phyloP scores from a whole-genome alignment of 495 filamentous ascomycete species.

The Neurospora discreta region DNA sequence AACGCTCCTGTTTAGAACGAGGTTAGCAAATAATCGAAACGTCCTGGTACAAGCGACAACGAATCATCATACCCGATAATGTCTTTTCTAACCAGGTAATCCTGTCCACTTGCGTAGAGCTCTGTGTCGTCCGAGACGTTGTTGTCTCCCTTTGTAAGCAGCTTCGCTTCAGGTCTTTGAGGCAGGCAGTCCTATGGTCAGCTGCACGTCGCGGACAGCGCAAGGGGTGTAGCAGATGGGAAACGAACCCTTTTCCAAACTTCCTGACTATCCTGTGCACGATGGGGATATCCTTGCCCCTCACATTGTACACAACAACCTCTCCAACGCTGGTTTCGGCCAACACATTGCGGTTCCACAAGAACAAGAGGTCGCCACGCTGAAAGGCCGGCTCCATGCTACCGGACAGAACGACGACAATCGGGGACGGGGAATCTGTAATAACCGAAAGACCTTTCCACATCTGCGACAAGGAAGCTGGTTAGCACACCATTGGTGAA shows the following conservation, averaged over 20 bases:
- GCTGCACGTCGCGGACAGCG: neutral
- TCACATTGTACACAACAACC: slow-evolving; percentile 89
- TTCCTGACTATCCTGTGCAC: slow-evolving; percentile 77
- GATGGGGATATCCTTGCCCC: slow-evolving; percentile 87
- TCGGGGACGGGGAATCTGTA: slow-evolving; percentile 79
- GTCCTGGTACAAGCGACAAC: no score
- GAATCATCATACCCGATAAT: slow-evolving; percentile 54
- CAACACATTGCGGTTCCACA: slow-evolving; percentile 79
- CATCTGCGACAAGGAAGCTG: slow-evolving; percentile 32
- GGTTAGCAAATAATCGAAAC: neutral
- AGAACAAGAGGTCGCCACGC: slow-evolving; percentile 80
- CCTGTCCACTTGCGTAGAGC: slow-evolving; percentile 71
- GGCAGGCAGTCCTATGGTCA: neutral
- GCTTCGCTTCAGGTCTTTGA: slow-evolving; percentile 34
- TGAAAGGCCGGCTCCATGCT: slow-evolving; percentile 98
- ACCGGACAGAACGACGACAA: slow-evolving; percentile 90
- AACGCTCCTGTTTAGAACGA: slow-evolving; percentile 44
- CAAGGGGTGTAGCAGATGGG: neutral
- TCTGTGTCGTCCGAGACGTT: slow-evolving; percentile 91
- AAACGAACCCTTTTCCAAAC: slow-evolving; percentile 47
- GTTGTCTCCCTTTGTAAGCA: slow-evolving; percentile 98
- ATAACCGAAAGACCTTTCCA: slow-evolving; percentile 91
- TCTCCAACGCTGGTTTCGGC: slow-evolving; percentile 67
- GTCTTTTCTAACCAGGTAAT: slow-evolving; percentile 74
- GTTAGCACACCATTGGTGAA: neutral